Evolutionary conservation across 106 monocot genomes (phyloP).

Genomic region (Hemerocallis citrina): DNA sequence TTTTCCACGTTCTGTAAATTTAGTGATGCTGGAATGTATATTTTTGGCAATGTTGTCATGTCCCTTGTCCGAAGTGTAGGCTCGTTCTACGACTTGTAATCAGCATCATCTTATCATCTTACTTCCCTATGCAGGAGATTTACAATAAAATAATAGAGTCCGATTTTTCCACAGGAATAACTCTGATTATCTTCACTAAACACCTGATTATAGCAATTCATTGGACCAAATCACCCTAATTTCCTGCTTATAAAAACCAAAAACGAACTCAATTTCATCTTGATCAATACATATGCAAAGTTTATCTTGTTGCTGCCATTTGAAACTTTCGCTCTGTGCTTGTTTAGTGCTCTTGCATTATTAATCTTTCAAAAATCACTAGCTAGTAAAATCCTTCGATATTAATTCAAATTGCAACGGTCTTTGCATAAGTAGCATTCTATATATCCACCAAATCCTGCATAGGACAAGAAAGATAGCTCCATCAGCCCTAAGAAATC

Average conservation of each 20-base stretch:
- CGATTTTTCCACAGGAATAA: background rate
- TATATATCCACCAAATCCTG: slow-evolving; percentile 19
- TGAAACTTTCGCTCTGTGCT: slow-evolving; percentile 1
- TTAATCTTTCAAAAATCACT: slow-evolving; percentile 10
- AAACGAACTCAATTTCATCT: background rate
- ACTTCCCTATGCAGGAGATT: background rate
- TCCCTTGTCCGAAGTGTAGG: background rate
- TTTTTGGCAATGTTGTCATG: background rate
- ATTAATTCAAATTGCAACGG: slow-evolving; percentile 18
- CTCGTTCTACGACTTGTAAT: background rate
- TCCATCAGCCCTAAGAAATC: slow-evolving; percentile 28
- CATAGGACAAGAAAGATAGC: slow-evolving; percentile 27
- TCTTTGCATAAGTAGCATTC: slow-evolving; percentile 7
- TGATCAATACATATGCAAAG: background rate
- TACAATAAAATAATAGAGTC: background rate
- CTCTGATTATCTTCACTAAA: background rate
- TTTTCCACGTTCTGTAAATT: no score
- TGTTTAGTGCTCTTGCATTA: slow-evolving; percentile 1
- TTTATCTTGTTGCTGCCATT: background rate
- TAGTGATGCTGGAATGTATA: background rate
- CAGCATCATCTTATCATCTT: background rate
- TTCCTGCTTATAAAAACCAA: background rate
- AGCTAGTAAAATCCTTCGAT: slow-evolving; percentile 9
- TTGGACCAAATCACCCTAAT: background rate
- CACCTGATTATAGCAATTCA: background rate